Evolutionary conservation across 495 filamentous ascomycete species (phyloP), one percentile per base, ranked within the genome.

Genomic region (Letharia lupina): DNA sequence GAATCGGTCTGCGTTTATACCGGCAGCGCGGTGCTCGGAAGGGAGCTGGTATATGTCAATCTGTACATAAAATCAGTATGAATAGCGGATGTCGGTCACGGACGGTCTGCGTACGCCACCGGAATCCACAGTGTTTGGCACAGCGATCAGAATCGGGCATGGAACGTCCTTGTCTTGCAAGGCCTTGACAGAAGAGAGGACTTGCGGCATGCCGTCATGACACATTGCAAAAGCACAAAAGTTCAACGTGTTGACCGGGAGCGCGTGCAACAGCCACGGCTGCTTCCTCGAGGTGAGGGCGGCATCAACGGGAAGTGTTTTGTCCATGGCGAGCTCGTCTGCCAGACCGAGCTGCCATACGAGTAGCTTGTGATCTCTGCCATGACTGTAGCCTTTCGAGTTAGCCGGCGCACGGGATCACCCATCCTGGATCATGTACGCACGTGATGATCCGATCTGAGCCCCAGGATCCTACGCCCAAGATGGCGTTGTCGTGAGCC

Each of bases 191-290:
- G 62, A 41, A 23, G 64, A 40, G 18, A 45, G 7, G n/a, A 63
- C 31, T 31, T 60, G 60, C 33, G 71, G 64, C 57, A 73, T 67
- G 45, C 63, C 67, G 58, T 74, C 71, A 39, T 72, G 69, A 68
- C 84, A 89, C 65, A 85, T 83, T 6, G 89, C 84, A 73, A 98
- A 98, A 1, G 90, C 85, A 70, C 94, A 98, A 73, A 98, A 98
- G 75, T 97, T 98, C 74, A 98, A 82, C 20, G 94, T 90, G 73
- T 96, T 97, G 50, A 98, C 90, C 40, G 88, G 78, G 8, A 98
- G 75, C 42, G 89, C 83, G 79, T 95, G 84, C 44, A 96, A 76
- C 7, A 98, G 76, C 91, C 91, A 96, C 20, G 94, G 94, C 72
- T 89, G 83, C 33, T 78, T 80, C 62, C 70, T 57, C 59, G 67